These are phyloP conservation scores for Lindgomyces ingoldianus DNA, from an alignment of 495 filamentous ascomycete genomes.

Conservation along the genomic window DNA sequence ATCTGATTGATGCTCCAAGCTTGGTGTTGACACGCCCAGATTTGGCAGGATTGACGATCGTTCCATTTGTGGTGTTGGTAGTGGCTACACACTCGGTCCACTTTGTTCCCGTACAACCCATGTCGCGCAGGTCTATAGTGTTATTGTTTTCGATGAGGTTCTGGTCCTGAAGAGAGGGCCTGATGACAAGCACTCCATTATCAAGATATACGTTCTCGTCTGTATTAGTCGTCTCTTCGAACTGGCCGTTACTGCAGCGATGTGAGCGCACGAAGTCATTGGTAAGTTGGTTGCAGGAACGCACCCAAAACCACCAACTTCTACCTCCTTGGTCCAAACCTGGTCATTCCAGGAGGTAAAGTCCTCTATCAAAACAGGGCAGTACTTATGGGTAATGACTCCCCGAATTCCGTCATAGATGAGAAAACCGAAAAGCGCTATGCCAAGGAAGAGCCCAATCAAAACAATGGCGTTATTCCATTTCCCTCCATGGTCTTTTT, in stretches of 20 bases:
- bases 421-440: slow-evolving; percentile 65
- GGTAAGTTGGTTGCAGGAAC: slow-evolving; percentile 30
- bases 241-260: slow-evolving; percentile 70
- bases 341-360: slow-evolving; percentile 62
- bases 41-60: slow-evolving; percentile 74
- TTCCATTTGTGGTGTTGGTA: slow-evolving; percentile 69
- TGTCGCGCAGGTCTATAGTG: slow-evolving; percentile 64
- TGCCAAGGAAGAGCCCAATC: slow-evolving; percentile 64
- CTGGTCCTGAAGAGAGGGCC: slow-evolving; percentile 72
- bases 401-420: slow-evolving; percentile 69
- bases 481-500: slow-evolving; percentile 75
- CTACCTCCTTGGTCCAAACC: slow-evolving; percentile 76
- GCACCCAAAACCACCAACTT: slow-evolving; percentile 83
- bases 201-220: slow-evolving; percentile 73
- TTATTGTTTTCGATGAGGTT: slow-evolving; percentile 62
- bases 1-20: slow-evolving; percentile 69
- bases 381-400: slow-evolving; percentile 75
- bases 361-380: slow-evolving; percentile 67
- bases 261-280: slow-evolving; percentile 18
- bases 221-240: slow-evolving; percentile 68
- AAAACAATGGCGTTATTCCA: slow-evolving; percentile 81
- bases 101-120: slow-evolving; percentile 63
- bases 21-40: slow-evolving; percentile 77
- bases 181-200: slow-evolving; percentile 69
- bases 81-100: slow-evolving; percentile 60